Evolutionary conservation across 164 flowering plant species (phyloP).

Genomic region (Hamamelis virginiana): DNA sequence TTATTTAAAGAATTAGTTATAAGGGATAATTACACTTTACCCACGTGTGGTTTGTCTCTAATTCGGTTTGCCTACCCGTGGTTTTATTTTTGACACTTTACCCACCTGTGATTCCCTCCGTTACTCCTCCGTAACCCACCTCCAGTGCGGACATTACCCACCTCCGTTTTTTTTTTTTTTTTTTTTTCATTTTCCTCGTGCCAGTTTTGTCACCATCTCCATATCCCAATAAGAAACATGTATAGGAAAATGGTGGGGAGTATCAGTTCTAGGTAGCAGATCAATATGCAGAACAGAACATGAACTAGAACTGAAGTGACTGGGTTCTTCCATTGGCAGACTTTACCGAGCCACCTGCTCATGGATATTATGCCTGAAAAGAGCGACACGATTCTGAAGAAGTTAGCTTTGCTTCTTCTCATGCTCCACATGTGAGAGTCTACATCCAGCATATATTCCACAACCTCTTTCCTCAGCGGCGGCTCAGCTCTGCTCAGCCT

Average conservation of each 20-base stretch:
- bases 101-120: too few species aligned
- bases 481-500: not conserved
- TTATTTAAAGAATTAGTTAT: too few species aligned
- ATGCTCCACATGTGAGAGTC: not conserved
- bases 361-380: not conserved
- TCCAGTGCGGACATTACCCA: too few species aligned
- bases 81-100: too few species aligned
- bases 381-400: not conserved
- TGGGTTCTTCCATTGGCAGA: not conserved
- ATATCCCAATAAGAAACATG: not conserved
- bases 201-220: too few species aligned
- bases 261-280: not conserved
- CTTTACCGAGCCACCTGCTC: not conserved
- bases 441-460: not conserved
- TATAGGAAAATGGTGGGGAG: not conserved
- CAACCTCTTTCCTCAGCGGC: not conserved
- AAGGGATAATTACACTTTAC: too few species aligned
- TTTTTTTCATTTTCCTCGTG: too few species aligned
- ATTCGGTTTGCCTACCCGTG: too few species aligned
- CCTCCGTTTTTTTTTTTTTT: too few species aligned
- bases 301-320: not conserved
- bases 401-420: not conserved
- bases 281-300: not conserved
- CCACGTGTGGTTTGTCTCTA: too few species aligned
- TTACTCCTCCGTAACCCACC: too few species aligned